Percentiles rank a stretch among this genome's conserved stretches.
These are phyloP conservation scores for Curvularia lunata DNA, from an alignment of 2,329 filamentous ascomycete genomes.

Conservation along the genomic window DNA sequence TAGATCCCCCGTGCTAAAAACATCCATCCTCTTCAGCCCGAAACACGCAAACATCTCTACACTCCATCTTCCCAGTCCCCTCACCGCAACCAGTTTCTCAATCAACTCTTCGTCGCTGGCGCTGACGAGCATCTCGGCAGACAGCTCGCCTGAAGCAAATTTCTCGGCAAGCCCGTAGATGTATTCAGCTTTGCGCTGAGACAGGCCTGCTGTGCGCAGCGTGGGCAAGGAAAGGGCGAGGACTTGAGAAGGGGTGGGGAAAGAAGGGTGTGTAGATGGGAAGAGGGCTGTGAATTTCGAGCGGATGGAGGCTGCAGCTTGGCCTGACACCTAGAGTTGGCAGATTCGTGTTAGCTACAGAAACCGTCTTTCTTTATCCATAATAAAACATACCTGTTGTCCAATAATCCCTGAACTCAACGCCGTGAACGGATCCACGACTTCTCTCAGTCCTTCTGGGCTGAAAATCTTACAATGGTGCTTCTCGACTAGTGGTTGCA, in stretches of 20 bases:
- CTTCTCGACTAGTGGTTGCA: constrained; percentile 74
- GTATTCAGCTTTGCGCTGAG: constrained; percentile 95
- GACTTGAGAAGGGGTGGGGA: constrained; percentile 80
- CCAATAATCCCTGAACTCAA: constrained; percentile 89
- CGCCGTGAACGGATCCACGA: constrained; percentile 85
- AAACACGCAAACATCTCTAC: constrained; percentile 95
- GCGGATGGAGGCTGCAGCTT: constrained; percentile 88
- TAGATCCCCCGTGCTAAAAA: constrained; percentile 89
- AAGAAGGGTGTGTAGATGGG: constrained; percentile 54
- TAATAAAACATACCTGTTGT: constrained; percentile 77
- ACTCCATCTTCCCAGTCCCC: constrained; percentile 87
- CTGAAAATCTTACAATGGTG: constrained; percentile 82
- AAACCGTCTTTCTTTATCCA: too few species aligned
- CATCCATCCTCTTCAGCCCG: constrained; percentile 90
- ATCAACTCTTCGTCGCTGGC: constrained; percentile 87
- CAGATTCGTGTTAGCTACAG: neutral
- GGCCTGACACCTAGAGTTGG: constrained; percentile 73
- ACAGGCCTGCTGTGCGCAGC: constrained; percentile 85
- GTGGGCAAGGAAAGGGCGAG: constrained; percentile 63
- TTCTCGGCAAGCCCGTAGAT: constrained; percentile 83
- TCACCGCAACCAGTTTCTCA: constrained; percentile 79
- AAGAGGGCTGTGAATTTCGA: constrained; percentile 66
- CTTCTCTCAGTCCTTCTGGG: constrained; percentile 79
- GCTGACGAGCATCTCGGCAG: constrained; percentile 74
- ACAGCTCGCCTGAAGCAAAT: constrained; percentile 77